Evolutionary conservation across 495 filamentous ascomycete genomes (phyloP).

Genomic region (Penicillium paradoxum): DNA sequence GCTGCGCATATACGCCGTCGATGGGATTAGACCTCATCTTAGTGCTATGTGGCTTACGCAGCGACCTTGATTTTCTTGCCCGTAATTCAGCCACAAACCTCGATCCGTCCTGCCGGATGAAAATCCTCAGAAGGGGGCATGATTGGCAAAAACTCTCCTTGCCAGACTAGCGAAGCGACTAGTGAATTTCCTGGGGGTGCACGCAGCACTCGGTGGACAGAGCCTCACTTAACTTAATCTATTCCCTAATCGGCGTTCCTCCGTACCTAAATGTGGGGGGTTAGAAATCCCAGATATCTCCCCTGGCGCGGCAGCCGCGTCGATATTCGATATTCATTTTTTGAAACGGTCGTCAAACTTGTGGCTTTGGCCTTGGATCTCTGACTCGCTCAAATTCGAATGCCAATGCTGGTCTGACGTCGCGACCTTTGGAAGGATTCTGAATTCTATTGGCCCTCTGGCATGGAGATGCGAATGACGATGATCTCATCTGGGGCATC

Average conservation of each 20-base stretch:
- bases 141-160: constrained; percentile 1
- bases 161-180: constrained; percentile 2
- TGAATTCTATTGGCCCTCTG: neutral
- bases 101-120: neutral
- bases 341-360: neutral
- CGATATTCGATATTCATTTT: neutral
- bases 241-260: neutral
- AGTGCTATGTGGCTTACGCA: constrained; percentile 1
- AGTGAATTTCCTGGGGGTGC: constrained; percentile 1
- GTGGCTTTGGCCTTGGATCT: neutral
- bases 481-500: no score
- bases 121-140: neutral
- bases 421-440: neutral
- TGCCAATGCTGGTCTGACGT: neutral
- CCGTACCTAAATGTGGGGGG: neutral
- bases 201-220: constrained; percentile 5
- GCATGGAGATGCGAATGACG: neutral
- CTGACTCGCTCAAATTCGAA: neutral
- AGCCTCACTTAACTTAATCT: neutral
- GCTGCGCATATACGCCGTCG: neutral
- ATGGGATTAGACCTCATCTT: neutral
- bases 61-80: neutral
- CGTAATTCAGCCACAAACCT: neutral
- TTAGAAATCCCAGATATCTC: neutral
- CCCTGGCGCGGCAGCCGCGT: neutral